Evolutionary conservation across 2,329 filamentous ascomycete species (phyloP), one percentile per base, ranked within the genome.

Genomic region (Sporothrix curviconia): DNA sequence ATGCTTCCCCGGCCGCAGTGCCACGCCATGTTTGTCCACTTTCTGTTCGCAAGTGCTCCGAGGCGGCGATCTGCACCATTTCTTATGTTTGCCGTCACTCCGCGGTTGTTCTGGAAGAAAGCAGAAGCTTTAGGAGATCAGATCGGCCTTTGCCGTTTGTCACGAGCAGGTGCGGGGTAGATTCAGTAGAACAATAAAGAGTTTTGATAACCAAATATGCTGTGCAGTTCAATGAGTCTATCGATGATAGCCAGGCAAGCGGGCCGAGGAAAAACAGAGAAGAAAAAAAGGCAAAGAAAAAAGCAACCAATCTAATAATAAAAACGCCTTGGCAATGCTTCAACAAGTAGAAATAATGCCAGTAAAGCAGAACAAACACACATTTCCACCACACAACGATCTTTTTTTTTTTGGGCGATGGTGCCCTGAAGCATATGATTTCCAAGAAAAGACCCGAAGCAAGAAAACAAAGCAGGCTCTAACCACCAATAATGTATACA

Each of bases 271-370:
- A 12, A 36, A 25, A 11, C 40, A 19, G 46, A 34, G 24, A 44
- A 54, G 8, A 40, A 46, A 15, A 37, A 39, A 7, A 25, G 19
- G 9, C 6, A 12, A 42, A 32, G 9, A 8, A 17, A 42, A 32
- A 32, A 24, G 34, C 24, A 34, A 25, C 42, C 32, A n/a, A 30
- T 56, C 53, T 49, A 55, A 12, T 37, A 28, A 19, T 46, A 24
- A 40, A 34, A 47, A 50, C 44, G 44, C 54, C 54, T 17, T 50
- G 36, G 54, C 54, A 56, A 56, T 56, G 54, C 54, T 32, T 32
- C 28, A 32, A 32, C 5, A 32, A 5, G 28, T 5, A 5, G 28
- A 32, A 11, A 32, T 32, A 32, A 32, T 32, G 11, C 28, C 6
- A 32, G 5, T 11, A 5, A 32, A 32, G 28, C 28, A 11, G n/a